Conservation (phyloP, 495 filamentous ascomycete genomes). For the Daldinia bambusicola region DNA sequence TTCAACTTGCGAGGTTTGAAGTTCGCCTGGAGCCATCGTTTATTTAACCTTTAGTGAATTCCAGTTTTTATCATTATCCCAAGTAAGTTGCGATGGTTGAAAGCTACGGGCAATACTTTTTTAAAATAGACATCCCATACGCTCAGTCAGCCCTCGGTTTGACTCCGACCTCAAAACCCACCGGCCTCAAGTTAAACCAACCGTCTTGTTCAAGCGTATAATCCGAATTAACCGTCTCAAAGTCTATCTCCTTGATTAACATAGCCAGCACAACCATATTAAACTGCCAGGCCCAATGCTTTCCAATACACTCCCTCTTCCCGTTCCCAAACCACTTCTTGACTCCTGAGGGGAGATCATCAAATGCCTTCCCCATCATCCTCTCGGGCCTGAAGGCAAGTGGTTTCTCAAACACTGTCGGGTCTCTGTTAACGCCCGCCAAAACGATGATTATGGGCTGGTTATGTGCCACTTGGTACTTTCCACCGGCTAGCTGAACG, state of each 20-base stretch:
- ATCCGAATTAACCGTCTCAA: conserved; percentile 64
- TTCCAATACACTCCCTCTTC: conserved; percentile 72
- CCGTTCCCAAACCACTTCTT: conserved; percentile 81
- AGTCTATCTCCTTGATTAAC: conserved; percentile 70
- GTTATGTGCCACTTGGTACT: conserved; percentile 71
- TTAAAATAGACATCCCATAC: not conserved
- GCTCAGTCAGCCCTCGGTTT: conserved; percentile 46
- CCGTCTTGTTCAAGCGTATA: conserved; percentile 65
- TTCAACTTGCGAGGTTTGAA: no score
- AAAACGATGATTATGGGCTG: conserved; percentile 71
- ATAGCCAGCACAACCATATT: conserved; percentile 63
- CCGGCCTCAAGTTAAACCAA: conserved; percentile 59
- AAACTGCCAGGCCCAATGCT: conserved; percentile 76
- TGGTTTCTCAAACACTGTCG: conserved; percentile 70
- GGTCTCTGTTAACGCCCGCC: conserved; percentile 71
- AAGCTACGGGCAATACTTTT: not conserved
- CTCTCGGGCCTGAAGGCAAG: conserved; percentile 72
- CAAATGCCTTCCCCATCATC: conserved; percentile 71
- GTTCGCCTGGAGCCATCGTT: no score
- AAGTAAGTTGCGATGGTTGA: not conserved
- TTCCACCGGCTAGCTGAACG: conserved; percentile 64
- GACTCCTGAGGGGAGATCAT: conserved; percentile 64
- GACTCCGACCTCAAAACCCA: conserved; percentile 54
- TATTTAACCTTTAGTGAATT: no score
- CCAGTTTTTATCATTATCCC: no score